phyloP scores from a whole-genome alignment of 1,284 basidiomycete genomes.

The Phylloboletellus chloephorus region DNA sequence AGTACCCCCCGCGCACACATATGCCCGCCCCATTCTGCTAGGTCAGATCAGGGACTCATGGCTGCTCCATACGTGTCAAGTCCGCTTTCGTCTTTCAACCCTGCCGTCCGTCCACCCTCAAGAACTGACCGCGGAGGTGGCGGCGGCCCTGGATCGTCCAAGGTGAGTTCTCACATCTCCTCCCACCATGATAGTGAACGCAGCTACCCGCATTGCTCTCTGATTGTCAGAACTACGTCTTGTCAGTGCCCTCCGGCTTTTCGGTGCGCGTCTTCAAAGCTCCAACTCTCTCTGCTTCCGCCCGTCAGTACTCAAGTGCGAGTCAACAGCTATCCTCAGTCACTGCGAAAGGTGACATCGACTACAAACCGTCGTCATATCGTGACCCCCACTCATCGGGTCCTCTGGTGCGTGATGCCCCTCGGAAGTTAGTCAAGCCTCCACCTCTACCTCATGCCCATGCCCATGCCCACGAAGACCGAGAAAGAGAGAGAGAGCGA shows the following conservation, averaged over 20 bases:
- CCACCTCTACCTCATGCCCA: conserved; percentile 25
- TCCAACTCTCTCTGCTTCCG: conserved; percentile 35
- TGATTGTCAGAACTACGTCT: conserved; percentile 28
- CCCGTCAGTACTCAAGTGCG: conserved; percentile 30
- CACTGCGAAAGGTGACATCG: conserved; percentile 39
- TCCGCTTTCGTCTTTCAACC: conserved; percentile 29
- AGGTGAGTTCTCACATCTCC: conserved; percentile 20
- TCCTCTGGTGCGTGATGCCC: conserved; percentile 17
- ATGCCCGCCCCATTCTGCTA: conserved; percentile 26
- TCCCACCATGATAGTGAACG: conserved; percentile 16
- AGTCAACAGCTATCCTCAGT: conserved; percentile 29
- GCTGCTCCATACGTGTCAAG: conserved; percentile 28
- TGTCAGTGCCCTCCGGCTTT: conserved; percentile 42
- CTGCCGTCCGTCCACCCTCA: conserved; percentile 29
- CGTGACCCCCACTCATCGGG: conserved; percentile 24
- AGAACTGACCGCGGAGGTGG: conserved; percentile 27
- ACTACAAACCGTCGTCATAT: conserved; percentile 36
- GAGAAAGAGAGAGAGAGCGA: conserved; percentile 20
- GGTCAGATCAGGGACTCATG: conserved; percentile 25
- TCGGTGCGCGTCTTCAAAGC: conserved; percentile 49
- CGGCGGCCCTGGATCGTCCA: conserved; percentile 26
- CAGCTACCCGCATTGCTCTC: not conserved
- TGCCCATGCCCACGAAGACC: conserved; percentile 22
- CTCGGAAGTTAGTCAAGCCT: conserved; percentile 27
- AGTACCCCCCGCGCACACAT: conserved; percentile 15